Evolutionary conservation across 1,284 basidiomycete species (phyloP).

Genomic region (Tilletia indica): DNA sequence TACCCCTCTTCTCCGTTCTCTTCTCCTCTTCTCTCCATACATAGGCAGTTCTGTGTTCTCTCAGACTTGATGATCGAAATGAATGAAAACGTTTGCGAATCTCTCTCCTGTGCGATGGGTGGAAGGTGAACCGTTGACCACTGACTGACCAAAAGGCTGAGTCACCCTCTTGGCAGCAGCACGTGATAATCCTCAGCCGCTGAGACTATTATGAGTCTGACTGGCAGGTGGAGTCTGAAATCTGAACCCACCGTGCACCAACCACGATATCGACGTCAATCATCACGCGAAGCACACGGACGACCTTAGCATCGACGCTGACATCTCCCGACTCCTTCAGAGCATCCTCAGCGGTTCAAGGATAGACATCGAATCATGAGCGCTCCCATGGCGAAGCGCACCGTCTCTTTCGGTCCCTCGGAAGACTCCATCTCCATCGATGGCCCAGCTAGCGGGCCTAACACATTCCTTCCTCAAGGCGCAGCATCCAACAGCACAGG

Average conservation of each 20-base stretch:
- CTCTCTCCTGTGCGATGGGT: neutral
- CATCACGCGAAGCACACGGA: neutral
- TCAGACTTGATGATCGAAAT: neutral
- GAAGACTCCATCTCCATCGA: conserved; percentile 27
- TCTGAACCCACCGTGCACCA: too few species aligned
- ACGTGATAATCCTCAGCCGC: too few species aligned
- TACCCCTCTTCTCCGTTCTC: neutral
- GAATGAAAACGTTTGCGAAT: neutral
- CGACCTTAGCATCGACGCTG: neutral
- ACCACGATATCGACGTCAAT: neutral
- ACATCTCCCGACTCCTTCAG: neutral
- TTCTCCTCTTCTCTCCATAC: neutral
- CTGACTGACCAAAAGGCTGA: too few species aligned
- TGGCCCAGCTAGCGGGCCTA: neutral
- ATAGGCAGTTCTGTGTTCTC: neutral
- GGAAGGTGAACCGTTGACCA: too few species aligned
- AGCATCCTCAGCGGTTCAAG: too few species aligned
- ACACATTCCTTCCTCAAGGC: neutral
- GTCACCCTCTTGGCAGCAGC: too few species aligned
- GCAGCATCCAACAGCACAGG: neutral
- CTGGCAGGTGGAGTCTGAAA: too few species aligned
- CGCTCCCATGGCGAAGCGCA: conserved; percentile 33
- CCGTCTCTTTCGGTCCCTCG: conserved; percentile 40
- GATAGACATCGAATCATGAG: neutral
- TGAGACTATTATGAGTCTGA: too few species aligned